Evolutionary conservation across 768 basidiomycete species (phyloP), one percentile per base, ranked within the genome.

Genomic region (Floccularia luteovirens): DNA sequence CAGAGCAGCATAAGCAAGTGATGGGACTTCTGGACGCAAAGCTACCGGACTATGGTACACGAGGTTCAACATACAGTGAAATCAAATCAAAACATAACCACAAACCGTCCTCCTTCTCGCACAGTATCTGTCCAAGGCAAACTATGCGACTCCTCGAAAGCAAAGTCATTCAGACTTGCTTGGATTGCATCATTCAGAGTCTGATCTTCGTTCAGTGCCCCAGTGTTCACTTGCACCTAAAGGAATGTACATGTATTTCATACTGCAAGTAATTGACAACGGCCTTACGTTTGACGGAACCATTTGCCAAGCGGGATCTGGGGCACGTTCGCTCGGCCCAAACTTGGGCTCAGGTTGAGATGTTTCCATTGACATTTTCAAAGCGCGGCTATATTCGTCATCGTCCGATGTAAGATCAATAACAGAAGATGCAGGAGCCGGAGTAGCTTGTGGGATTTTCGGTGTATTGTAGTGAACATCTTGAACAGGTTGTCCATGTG

Each of bases 121-220:
- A 78, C 48, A 22, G 66, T 62, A 22, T 77, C 62, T 40, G 79
- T 72, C 3, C 75, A 49, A 0, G 77, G 72, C 24, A 71, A 60
- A 17, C 69, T 64, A 36, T 78, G 76, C 24, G 68, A 61, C 25
- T 66, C 64, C 3, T 79, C 78, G 19, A 69, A 61, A 17, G 60
- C 56, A 46, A 75, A 69, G 14, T 75, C 72, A 36, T 76, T 67
- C 41, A 86, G 60, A 54, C 82, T 85, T 3, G 77, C 82, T 57
- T 81, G 74, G 31, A 88, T 84, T 1, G 82, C 85, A 20, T 78
- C 75, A 48, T 74, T 77, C 57, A 87, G 60, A 24, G 67, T 68
- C 35, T 78, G 73, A 31, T 83, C 71, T n/a, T 82, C 79, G 17
- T 68, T 68, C 2, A 67, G 67, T 16, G 60, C 45, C 39, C 56